These are phyloP conservation scores for Paecilomyces sp. DNA, from an alignment of 2,329 filamentous ascomycete genomes.

Conservation along the genomic window DNA sequence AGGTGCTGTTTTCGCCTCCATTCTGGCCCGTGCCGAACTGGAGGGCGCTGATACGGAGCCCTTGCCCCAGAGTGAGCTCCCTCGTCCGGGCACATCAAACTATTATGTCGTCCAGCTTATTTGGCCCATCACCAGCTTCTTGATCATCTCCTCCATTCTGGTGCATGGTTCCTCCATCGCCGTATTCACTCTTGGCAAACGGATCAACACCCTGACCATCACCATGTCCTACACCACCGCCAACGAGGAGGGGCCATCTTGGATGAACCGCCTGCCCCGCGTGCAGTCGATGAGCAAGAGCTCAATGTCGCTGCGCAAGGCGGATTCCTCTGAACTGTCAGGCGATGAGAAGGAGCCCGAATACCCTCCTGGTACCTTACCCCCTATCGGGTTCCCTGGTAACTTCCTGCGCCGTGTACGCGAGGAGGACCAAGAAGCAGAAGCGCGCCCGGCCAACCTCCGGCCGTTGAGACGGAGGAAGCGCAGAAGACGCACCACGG, in stretches of 20 bases:
- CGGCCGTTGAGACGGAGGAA: conserved; percentile 52
- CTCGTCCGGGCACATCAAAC: conserved; percentile 46
- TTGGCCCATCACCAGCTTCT: conserved; percentile 91
- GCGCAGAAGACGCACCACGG: conserved; percentile 64
- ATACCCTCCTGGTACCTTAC: conserved; percentile 63
- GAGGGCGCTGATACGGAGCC: conserved; percentile 72
- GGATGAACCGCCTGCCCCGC: conserved; percentile 88
- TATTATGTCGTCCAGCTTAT: conserved; percentile 75
- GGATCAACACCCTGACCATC: conserved; percentile 90
- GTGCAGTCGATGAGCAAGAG: conserved; percentile 78
- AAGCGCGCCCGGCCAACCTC: conserved; percentile 50
- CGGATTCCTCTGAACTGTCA: conserved; percentile 58
- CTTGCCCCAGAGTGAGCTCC: conserved; percentile 53
- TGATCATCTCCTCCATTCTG: conserved; percentile 89
- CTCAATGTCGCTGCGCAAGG: conserved; percentile 64
- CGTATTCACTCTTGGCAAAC: conserved; percentile 94
- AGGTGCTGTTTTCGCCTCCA: conserved; percentile 90
- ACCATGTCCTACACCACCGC: conserved; percentile 94
- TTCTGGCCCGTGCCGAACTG: conserved; percentile 85
- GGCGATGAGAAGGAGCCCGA: conserved; percentile 46
- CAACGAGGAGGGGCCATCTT: conserved; percentile 78
- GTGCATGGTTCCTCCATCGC: conserved; percentile 97
- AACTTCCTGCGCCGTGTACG: conserved; percentile 74
- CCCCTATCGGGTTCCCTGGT: conserved; percentile 63
- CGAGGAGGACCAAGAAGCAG: conserved; percentile 60